Evolutionary conservation across 441 rosid species (phyloP).

Genomic region (Jatropha podagrica): DNA sequence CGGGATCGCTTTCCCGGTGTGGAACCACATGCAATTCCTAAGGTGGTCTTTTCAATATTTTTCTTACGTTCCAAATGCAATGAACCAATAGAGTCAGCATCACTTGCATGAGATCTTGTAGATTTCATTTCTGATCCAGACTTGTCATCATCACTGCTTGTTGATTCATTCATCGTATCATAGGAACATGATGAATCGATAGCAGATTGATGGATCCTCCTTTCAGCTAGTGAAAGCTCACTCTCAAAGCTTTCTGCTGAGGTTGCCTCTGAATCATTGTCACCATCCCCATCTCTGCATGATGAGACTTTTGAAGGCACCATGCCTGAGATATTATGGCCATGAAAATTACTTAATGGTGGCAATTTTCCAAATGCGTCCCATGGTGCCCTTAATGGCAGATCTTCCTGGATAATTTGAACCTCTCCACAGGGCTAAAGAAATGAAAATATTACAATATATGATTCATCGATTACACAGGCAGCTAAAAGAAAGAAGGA

Average conservation of each 20-base stretch:
- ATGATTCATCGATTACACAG: slow-evolving; percentile 18
- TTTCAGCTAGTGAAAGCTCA: slow-evolving; percentile 69
- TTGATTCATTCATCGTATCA: slow-evolving; percentile 43
- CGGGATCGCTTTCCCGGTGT: slow-evolving; percentile 30
- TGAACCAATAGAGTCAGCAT: slow-evolving; percentile 28
- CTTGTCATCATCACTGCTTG: slow-evolving; percentile 59
- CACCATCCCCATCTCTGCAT: slow-evolving; percentile 33
- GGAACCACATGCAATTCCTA: slow-evolving; percentile 32
- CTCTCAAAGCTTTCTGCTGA: slow-evolving; percentile 80
- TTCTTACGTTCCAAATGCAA: slow-evolving; percentile 32
- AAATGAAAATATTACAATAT: slow-evolving; percentile 17
- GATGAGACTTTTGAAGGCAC: slow-evolving; percentile 40
- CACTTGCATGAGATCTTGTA: slow-evolving; percentile 30
- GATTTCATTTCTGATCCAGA: slow-evolving; percentile 37
- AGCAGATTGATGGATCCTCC: slow-evolving; percentile 64
- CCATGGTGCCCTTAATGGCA: slow-evolving; percentile 70
- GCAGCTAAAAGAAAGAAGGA: slow-evolving; percentile 4
- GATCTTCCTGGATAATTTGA: slow-evolving; percentile 81
- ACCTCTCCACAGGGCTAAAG: slow-evolving; percentile 80
- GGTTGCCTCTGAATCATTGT: slow-evolving; percentile 53
- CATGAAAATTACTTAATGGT: slow-evolving; percentile 42
- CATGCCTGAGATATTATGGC: slow-evolving; percentile 20
- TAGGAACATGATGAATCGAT: slow-evolving; percentile 35
- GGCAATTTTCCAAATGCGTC: slow-evolving; percentile 67
- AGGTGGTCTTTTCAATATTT: slow-evolving; percentile 27